Conservation (phyloP, 208 protist species). For the Wallacemonas rigidus region DNA sequence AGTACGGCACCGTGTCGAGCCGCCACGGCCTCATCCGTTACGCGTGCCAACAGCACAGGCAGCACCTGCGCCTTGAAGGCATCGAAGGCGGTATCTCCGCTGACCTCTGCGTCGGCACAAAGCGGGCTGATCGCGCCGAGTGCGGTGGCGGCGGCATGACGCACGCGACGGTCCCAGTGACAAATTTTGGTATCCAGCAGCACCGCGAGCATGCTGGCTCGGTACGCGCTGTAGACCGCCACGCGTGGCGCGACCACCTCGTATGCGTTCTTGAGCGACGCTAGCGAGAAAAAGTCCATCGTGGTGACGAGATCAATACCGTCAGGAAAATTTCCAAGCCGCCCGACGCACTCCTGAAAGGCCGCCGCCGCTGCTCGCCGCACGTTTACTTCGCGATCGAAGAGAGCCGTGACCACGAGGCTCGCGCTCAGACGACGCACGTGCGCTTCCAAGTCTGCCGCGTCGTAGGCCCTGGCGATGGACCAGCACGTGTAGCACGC, state of each 20-base stretch:
- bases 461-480: slow-evolving; percentile 97
- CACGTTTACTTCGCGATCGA: slow-evolving; percentile 94
- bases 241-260: slow-evolving; percentile 71
- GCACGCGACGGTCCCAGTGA: slow-evolving; percentile 91
- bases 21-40: slow-evolving; percentile 59
- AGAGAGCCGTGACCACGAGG: slow-evolving; percentile 84
- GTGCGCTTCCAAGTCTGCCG: slow-evolving; percentile 80
- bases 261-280: slow-evolving; percentile 92
- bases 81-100: slow-evolving; percentile 7
- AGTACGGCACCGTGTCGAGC: slow-evolving; percentile 93
- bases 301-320: slow-evolving; percentile 96
- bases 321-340: slow-evolving; percentile 94
- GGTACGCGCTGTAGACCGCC: slow-evolving; percentile 82
- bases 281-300: slow-evolving; percentile 97
- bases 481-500: slow-evolving; percentile 99
- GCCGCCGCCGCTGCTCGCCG: slow-evolving; percentile 91
- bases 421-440: slow-evolving; percentile 71
- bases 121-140: slow-evolving; percentile 64
- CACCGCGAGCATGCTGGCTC: slow-evolving; percentile 82
- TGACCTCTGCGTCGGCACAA: slow-evolving; percentile 14
- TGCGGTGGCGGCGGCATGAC: slow-evolving; percentile 80
- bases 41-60: slow-evolving; percentile 61
- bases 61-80: slow-evolving; percentile 26
- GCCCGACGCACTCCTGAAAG: slow-evolving; percentile 94
- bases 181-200: slow-evolving; percentile 83